Evolutionary conservation across 73 alveolate species (phyloP).

Genomic region (Tetrahymena elliotti): DNA sequence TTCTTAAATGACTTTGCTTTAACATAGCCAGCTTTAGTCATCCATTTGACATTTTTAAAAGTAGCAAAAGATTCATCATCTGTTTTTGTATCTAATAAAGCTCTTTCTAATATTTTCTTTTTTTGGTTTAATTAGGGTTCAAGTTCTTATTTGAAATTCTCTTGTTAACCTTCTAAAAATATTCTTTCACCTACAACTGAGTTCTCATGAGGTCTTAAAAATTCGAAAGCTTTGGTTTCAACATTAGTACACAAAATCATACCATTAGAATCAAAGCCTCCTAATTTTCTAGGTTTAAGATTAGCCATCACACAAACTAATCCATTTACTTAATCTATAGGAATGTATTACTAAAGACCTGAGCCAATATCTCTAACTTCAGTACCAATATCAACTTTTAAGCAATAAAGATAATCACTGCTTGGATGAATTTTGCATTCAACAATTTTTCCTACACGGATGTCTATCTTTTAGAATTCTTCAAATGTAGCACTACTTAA

Average conservation of each 20-base stretch:
- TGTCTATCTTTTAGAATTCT: background rate
- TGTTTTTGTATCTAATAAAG: background rate
- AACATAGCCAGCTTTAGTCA: background rate
- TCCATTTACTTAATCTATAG: conserved; percentile 82
- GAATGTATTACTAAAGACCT: conserved; percentile 80
- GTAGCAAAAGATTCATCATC: conserved; percentile 28
- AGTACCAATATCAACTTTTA: conserved; percentile 91
- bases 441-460: background rate
- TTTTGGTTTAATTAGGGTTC: conserved; percentile 56
- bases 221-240: conserved; percentile 70
- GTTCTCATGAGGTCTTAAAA: conserved; percentile 90
- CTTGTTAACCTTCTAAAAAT: conserved; percentile 39
- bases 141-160: conserved; percentile 12
- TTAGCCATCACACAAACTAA: conserved; percentile 83
- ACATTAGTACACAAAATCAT: conserved; percentile 83
- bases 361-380: conserved; percentile 90
- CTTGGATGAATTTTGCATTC: conserved; percentile 48
- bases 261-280: conserved; percentile 90
- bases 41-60: conserved; percentile 7
- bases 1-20: background rate
- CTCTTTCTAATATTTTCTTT: conserved; percentile 35
- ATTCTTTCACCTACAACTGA: conserved; percentile 77
- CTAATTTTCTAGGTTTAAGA: conserved; percentile 85
- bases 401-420: conserved; percentile 82
- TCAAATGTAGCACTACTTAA: background rate